These are phyloP conservation scores for Pharnaceum exiguum DNA, from an alignment of 148 eudicot species.

Conservation along the genomic window DNA sequence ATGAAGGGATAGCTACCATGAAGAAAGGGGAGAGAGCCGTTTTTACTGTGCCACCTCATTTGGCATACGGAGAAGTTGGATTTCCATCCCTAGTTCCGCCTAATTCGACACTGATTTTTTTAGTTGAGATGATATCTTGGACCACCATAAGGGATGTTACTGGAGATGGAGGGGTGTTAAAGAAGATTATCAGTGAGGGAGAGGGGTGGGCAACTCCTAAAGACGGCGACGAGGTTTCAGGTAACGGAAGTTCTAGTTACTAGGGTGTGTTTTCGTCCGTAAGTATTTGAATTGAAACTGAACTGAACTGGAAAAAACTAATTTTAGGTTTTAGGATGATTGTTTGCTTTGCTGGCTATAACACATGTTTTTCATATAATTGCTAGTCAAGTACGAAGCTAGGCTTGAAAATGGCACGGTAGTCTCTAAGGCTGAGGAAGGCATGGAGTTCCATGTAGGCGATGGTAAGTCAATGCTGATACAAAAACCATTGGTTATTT, in stretches of 20 bases:
- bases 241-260: slow-evolving; percentile 14
- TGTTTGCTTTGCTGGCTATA: too few relatives aligned
- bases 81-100: slow-evolving; percentile 52
- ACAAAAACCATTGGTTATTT: not conserved
- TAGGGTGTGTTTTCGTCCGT: not conserved
- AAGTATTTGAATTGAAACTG: too few relatives aligned
- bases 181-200: slow-evolving; percentile 46
- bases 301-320: too few relatives aligned
- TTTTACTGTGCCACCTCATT: slow-evolving; percentile 45
- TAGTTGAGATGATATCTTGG: slow-evolving; percentile 59
- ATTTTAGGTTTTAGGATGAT: too few relatives aligned
- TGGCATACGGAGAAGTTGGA: slow-evolving; percentile 55
- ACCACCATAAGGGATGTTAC: slow-evolving; percentile 41
- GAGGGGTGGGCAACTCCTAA: slow-evolving; percentile 61
- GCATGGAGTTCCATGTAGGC: slow-evolving; percentile 27
- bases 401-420: slow-evolving; percentile 38
- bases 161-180: slow-evolving; percentile 56
- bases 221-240: slow-evolving; percentile 51
- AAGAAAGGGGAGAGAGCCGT: slow-evolving; percentile 60
- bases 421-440: slow-evolving; percentile 29
- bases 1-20: slow-evolving; percentile 56
- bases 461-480: slow-evolving; percentile 30
- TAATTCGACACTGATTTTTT: slow-evolving; percentile 47
- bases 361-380: not conserved
- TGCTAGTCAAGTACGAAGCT: slow-evolving; percentile 46